Evolutionary conservation across 1,139 yeast species (phyloP), one percentile per base, ranked within the genome.

Genomic region (Taphrina communis): DNA sequence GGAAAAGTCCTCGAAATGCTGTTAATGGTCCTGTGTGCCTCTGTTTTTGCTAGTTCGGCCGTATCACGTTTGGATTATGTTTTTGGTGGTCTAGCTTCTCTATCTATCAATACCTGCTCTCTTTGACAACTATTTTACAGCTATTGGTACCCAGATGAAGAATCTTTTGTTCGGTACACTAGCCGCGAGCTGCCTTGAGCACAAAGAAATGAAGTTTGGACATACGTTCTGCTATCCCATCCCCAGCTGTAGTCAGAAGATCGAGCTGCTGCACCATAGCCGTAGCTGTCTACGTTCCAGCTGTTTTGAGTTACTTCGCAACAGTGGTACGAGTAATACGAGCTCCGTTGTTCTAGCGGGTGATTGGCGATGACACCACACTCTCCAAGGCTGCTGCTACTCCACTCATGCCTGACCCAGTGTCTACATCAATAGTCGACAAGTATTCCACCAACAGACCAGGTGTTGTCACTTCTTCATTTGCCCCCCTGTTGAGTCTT

Each of bases 1-100:
- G 75, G 86, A 84, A 55, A 56, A 66, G 21, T 58, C 70, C 21
- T 67, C 68, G 39, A 72, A 72, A 65, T 71, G 73, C 70, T 70
- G 72, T 44, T 70, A 60, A 36, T 53, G 35, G 35, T 9, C 1
- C 7, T 35, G 36, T 50, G 35, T 21, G 7, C n/a, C 35, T 21
- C 3, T 8, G 4, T 50, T n/a, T 50, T 21, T 21, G 19, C n/a
- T 21, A 6, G 38, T 50, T 17, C 7, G 35, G 38, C 55, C 4
- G 55, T 44, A 12, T 12, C 19, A 14, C 19, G 8, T 14, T n/a
- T 14, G 2, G 50, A 12, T 53, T 42, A 52, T 52, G 38, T 21
- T 46, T 35, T 53, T 46, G 8, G 53, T 66, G 35, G 59, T 36
- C 38, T 19, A n/a, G 39, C 56, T 58, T 19, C 38, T 70, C 36